Percentiles rank a stretch among this genome's conserved stretches.
These are phyloP conservation scores for Wallacemonas sp. DNA, from an alignment of 208 protist genomes.

Conservation along the genomic window DNA sequence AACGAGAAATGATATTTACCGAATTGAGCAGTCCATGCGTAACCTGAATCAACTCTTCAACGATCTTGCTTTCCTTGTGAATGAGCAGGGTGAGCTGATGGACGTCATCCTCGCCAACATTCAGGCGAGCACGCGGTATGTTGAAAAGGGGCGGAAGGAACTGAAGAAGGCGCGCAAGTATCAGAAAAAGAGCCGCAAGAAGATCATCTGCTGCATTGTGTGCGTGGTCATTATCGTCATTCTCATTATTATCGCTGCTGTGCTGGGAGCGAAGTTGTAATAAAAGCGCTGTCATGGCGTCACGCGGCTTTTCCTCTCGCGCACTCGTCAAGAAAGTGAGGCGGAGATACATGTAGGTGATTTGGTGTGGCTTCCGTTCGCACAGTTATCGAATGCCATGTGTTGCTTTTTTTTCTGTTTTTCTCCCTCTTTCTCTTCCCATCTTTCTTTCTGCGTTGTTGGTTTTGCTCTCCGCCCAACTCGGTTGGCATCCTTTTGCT, in stretches of 20 bases:
- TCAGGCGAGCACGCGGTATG: slow-evolving; percentile 44
- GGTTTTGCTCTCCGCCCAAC: too few species aligned
- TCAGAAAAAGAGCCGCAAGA: slow-evolving; percentile 75
- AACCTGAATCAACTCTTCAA: slow-evolving; percentile 89
- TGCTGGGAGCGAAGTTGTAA: slow-evolving; percentile 26
- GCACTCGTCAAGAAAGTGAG: too few species aligned
- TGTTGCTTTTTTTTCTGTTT: too few species aligned
- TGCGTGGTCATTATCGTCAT: slow-evolving; percentile 40
- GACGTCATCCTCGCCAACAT: slow-evolving; percentile 87
- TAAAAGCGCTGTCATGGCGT: too few species aligned
- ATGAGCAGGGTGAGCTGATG: slow-evolving; percentile 87
- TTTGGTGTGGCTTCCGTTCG: too few species aligned
- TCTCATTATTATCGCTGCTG: slow-evolving; percentile 48
- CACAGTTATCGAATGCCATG: too few species aligned
- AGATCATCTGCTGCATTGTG: slow-evolving; percentile 67
- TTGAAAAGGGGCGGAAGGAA: slow-evolving; percentile 63
- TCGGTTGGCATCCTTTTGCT: too few species aligned
- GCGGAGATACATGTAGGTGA: too few species aligned
- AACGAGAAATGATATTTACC: slow-evolving; percentile 88
- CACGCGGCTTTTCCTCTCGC: too few species aligned
- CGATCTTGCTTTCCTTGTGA: slow-evolving; percentile 86
- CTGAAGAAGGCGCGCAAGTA: slow-evolving; percentile 80
- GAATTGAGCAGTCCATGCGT: slow-evolving; percentile 88
- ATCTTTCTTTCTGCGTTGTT: too few species aligned
- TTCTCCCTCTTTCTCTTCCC: too few species aligned